Evolutionary conservation across 345 rosid species (phyloP), one percentile per base, ranked within the genome.

Genomic region (Balakata baccata): DNA sequence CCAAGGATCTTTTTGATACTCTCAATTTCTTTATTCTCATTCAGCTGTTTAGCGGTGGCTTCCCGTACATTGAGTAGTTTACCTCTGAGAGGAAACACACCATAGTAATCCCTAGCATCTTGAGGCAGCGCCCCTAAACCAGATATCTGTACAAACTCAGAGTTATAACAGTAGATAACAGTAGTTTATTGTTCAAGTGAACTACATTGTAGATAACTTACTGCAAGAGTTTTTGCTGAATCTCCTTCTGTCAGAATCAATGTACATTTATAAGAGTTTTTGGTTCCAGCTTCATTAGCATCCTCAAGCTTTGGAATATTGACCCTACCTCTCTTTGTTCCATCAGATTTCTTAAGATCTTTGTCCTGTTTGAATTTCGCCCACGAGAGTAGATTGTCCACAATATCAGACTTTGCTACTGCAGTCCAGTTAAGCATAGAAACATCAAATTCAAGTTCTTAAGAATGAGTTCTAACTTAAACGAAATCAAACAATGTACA

Each of bases 161-260:
- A 9, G 7, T 56, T 7, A 69, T 80, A 66, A 25, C 20, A n/a
- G 37, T 45, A 37, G 47, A 69, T 80, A 66, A 25, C 20, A n/a
- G 37, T 45, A 37, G 47, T 52, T 22, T 17, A 50, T 64, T 66
- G 3, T 20, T 22, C 37, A 34, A 75, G 59, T 43, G n/a, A 46
- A 66, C 49, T 0, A 13, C 3, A 45, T 20, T 52, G 45, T 22
- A 29, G 29, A 70, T 60, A 37, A 82, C 98, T 86, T 79, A 96
- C 98, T 5, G 99, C 99, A 29, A 96, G 90, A 70, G 93, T 81
- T 84, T 96, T 96, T 38, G 99, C 99, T 56, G 99, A 96, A 81
- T 93, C 98, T 83, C 99, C 99, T 90, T 96, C 99, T 1, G 99
- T 96, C 78, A 96, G 84, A 72, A 96, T 96, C 83, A 96, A 78